Base-by-base conservation (phyloP, 169 alveolate genomes). In the Cryptosporidium tyzzeri region DNA sequence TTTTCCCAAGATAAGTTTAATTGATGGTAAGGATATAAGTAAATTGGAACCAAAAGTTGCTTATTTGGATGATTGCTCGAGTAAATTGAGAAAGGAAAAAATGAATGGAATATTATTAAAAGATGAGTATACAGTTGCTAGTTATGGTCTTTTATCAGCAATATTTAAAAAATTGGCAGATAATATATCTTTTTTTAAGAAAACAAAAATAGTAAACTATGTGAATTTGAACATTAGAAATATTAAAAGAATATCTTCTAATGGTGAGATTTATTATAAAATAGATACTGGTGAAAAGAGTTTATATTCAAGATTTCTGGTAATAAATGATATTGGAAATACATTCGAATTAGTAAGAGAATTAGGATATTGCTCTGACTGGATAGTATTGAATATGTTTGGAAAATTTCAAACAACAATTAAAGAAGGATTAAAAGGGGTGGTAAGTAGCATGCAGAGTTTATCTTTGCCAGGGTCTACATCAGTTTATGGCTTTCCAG, bases 291-390 rank as follows among this genome's bases (percentile, higher is more conserved):
- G 29, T 16, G 51, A 23, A 41, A 33, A 29, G 31, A 33, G 14
- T 10, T 29, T 71, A 21, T 71, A 71, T 55, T 45, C 53, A 6
- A 71, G 50, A 55, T 71, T 50, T 55, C 21, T 71, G 14, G 85
- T 71, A 18, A 33, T 71, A 51, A 71, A 53, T 37, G 85, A 45
- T 29, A 21, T 26, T 45, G 85, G 69, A 9, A 29, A 16, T 71
- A 18, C 2, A 14, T 71, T 71, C 14, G 31, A 29, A 10, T 48
- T 71, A 18, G 69, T 53, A 6, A 44, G 48, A 23, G 48, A 55
- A 31, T 53, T 71, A 9, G 85, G 85, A 5, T 71, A 71, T 71
- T 50, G 69, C 31, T 71, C 69, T n/a, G 51, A 71, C 33, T 53
- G 67, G 69, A n/a, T 31, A 31, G 58, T 26, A 41, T 23, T 71